Evolutionary conservation across 768 basidiomycete genomes (phyloP), one percentile per base, ranked within the genome.

Genomic region (Grammothele lineata): DNA sequence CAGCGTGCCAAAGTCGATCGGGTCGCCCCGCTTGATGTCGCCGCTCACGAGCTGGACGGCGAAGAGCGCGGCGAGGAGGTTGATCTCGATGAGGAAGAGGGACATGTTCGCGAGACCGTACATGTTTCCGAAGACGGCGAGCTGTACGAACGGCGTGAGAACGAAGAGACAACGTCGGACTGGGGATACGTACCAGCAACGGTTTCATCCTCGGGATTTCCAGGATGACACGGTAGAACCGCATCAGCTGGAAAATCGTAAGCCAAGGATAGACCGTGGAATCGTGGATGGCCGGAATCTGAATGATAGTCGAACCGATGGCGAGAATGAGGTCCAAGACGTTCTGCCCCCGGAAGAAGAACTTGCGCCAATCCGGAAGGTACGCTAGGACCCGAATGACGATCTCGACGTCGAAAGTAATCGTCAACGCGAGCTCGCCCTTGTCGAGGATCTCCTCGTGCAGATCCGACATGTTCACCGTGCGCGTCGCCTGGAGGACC

Each of bases 181-280:
- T 9, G 7, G 6, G n/a, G 6, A n/a, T 36, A 66, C 81, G 47
- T 47, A 94, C 92, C 70, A 97, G 65, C 24, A 97, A 67, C 1
- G 87, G 88, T 53, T 80, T 85, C 92, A 96, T 96, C 46, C 90
- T 72, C 0, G 93, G 95, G 17, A 96, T 79, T 39, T 84, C 87
- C 41, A 97, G 63, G 57, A 98, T 91, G 37, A 96, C 90, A 2
- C 94, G 74, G 63, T 98, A 96, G 69, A 95, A 97, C 57, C 94
- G 73, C 56, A 73, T 72, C 12, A 96, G 70, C 62, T 92, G 89
- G 57, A 97, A 88, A 24, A 87, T 75, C 3, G 90, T 95, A 54
- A 96, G 75, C 95, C 95, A 98, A 0, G 85, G 78, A 59, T 94
- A 95, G 3, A 82, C 70, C 6, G 56, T 48, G 5, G 84, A 83